Evolutionary conservation across 768 basidiomycete species (phyloP), one percentile per base, ranked within the genome.

Genomic region (Boletus sp.): DNA sequence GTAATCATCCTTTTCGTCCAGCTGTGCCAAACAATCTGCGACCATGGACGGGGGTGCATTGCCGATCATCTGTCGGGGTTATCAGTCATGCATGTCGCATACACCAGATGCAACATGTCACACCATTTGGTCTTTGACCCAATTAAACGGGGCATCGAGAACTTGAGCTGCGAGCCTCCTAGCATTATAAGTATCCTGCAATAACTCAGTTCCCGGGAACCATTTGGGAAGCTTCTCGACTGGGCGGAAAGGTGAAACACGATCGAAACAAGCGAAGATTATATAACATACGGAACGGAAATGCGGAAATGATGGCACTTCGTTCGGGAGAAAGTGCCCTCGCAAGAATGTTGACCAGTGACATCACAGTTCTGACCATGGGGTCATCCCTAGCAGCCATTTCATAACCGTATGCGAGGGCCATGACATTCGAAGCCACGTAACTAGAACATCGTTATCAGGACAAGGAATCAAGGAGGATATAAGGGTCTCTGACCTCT

Each of bases 381-480:
- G 67, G 64, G 37, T 69, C 67, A n/a, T 66, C 55, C 20, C 44
- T 55, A 1, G 53, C 45, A 11, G 48, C 44, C 24, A 24, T 58
- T 45, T 68, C 66, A 30, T 70, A 68, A 7, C 68, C 67, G 6
- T 68, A 68, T 14, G 68, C 59, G 10, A 68, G 56, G 4, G 54
- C 64, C 68, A 68, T 63, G 32, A 68, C 50, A 32, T 60, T 68
- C 10, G 69, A 65, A 2, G 66, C 67, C 14, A 69, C 56, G 32
- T 56, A 70, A n/a, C 67, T 70, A 33, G 14, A 28, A 37, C 6
- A 9, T 6, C 0, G 12, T 4, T 2, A 18, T 60, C 33, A 55
- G 28, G 2, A n/a, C 3, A 11, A 37, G 15, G 5, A 11, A 11
- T 3, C 0, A 11, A 29, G 17, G 7, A 20, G 10, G 9, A 9